phyloP scores from a whole-genome alignment of 108 stramenopile species.

The Nitzschia palea region DNA sequence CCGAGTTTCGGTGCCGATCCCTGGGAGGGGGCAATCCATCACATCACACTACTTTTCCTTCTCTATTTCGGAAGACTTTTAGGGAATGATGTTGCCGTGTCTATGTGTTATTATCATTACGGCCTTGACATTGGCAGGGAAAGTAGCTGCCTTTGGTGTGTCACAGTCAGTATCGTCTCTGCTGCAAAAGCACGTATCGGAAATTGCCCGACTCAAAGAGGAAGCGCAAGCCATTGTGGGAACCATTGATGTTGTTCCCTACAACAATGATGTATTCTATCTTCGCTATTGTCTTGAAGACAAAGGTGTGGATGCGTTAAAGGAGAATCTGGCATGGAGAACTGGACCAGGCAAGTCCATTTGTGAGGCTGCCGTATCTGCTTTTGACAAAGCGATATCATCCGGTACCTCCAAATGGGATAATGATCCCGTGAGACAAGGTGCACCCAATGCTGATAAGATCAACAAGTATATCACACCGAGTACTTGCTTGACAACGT shows the following conservation, averaged over 20 bases:
- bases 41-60: no score
- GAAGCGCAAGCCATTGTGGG: constrained; percentile 23
- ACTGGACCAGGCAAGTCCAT: constrained; percentile 53
- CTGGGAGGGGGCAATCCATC: no score
- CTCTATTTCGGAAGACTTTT: no score
- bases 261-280: constrained; percentile 64
- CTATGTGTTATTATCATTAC: background rate
- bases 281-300: constrained; percentile 64
- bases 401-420: constrained; percentile 49
- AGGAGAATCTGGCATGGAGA: constrained; percentile 60
- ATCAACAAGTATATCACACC: constrained; percentile 57
- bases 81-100: no score
- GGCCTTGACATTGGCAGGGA: background rate
- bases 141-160: constrained; percentile 24
- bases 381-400: constrained; percentile 41
- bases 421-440: constrained; percentile 61
- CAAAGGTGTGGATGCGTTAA: constrained; percentile 35
- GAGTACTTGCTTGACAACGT: constrained; percentile 51
- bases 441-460: constrained; percentile 50
- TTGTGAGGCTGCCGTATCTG: constrained; percentile 51
- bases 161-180: constrained; percentile 31
- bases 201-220: constrained; percentile 36
- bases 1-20: no score
- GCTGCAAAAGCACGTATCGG: constrained; percentile 24
- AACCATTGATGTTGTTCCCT: constrained; percentile 24